These are phyloP conservation scores for Lepidium sativum DNA, from an alignment of 345 rosid species.

Conservation along the genomic window DNA sequence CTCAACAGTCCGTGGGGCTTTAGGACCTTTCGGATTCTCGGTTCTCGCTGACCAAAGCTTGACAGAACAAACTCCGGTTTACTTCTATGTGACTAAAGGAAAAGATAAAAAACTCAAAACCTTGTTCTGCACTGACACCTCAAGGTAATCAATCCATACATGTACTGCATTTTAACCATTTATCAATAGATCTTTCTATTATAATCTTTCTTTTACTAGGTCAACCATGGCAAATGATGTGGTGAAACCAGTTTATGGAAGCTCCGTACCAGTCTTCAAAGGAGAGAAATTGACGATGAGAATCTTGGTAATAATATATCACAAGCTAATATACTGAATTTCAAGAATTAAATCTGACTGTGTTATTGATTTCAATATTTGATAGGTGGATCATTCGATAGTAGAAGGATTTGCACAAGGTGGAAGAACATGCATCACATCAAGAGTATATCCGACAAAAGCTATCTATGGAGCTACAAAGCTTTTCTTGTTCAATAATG, in stretches of 20 bases:
- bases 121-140: slow-evolving; percentile 64
- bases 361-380: neutral
- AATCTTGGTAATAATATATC: slow-evolving; percentile 51
- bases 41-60: slow-evolving; percentile 60
- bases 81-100: slow-evolving; percentile 44
- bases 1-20: slow-evolving; percentile 40
- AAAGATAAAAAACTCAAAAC: slow-evolving; percentile 32
- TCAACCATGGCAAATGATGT: slow-evolving; percentile 68
- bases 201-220: slow-evolving; percentile 22
- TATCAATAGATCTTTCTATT: neutral
- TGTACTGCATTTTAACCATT: neutral
- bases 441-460: slow-evolving; percentile 66
- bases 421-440: slow-evolving; percentile 58
- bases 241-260: slow-evolving; percentile 43
- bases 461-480: slow-evolving; percentile 63
- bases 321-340: neutral
- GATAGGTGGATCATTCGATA: slow-evolving; percentile 71
- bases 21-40: slow-evolving; percentile 78
- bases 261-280: slow-evolving; percentile 54
- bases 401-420: slow-evolving; percentile 80
- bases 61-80: slow-evolving; percentile 69
- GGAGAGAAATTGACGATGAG: slow-evolving; percentile 67
- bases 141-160: slow-evolving; percentile 39
- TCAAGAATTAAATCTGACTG: too few relatives aligned
- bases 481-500: slow-evolving; percentile 77